phyloP scores from a whole-genome alignment of 1,284 basidiomycete genomes.

The Boletus sp. region DNA sequence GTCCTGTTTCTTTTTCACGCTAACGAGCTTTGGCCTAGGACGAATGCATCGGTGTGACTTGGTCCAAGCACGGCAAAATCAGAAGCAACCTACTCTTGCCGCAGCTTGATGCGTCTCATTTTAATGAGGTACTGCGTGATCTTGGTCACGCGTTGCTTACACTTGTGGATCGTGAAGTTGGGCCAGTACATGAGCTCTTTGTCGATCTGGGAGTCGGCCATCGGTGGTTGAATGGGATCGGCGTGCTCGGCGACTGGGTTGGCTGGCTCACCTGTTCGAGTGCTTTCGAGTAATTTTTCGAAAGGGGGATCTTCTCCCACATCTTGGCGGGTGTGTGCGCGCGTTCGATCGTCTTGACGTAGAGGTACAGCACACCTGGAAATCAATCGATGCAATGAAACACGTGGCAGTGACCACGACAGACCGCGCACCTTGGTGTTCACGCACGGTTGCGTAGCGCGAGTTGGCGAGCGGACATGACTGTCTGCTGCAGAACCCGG shows the following conservation, averaged over 20 bases:
- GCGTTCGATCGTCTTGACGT: conserved; percentile 96
- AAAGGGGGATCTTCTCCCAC: conserved; percentile 96
- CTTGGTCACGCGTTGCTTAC: conserved; percentile 98
- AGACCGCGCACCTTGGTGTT: conserved; percentile 77
- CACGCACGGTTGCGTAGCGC: conserved; percentile 93
- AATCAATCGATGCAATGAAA: neutral
- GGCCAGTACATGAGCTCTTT: conserved; percentile 96
- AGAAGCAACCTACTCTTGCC: conserved; percentile 71
- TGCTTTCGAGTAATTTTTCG: conserved; percentile 92
- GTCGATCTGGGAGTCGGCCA: conserved; percentile 81
- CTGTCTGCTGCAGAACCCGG: conserved; percentile 94
- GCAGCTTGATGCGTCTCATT: conserved; percentile 87
- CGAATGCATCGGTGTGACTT: neutral
- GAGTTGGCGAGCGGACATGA: conserved; percentile 98
- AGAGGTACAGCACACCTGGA: conserved; percentile 88
- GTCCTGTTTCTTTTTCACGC: conserved; percentile 97
- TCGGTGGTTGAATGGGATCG: no score
- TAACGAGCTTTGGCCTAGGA: conserved; percentile 83
- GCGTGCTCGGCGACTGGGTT: neutral
- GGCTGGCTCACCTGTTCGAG: conserved; percentile 79
- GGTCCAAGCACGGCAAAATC: neutral
- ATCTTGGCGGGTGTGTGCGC: conserved; percentile 93
- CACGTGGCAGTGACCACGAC: neutral
- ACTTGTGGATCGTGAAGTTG: conserved; percentile 96
- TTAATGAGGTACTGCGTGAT: conserved; percentile 99